A percentile compares a stretch with the other conserved stretches of the same genome.
phyloP scores from a whole-genome alignment of 2,329 filamentous ascomycete species.

The Capronia epimyces region DNA sequence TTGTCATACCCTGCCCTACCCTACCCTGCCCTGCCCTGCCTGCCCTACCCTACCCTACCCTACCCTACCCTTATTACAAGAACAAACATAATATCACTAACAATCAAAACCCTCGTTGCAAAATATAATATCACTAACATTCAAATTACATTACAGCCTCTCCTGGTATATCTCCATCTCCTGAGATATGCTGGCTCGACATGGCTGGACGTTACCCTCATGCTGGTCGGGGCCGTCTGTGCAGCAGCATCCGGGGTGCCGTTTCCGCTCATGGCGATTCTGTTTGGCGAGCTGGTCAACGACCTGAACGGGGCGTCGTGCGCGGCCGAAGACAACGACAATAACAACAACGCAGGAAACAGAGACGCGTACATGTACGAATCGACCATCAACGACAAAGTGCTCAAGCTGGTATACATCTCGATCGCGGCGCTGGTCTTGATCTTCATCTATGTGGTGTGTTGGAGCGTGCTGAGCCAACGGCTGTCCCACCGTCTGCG shows the following conservation, averaged over 20 bases:
- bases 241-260: slow-evolving; percentile 37
- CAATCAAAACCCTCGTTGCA: too few species aligned
- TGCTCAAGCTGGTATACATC: not conserved
- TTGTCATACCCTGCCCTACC: too few species aligned
- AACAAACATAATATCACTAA: too few species aligned
- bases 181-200: slow-evolving; percentile 14
- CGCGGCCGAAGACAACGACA: not conserved
- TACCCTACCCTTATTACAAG: too few species aligned
- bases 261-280: slow-evolving; percentile 37
- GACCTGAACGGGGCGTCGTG: slow-evolving; percentile 32
- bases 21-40: too few species aligned
- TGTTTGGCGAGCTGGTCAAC: slow-evolving; percentile 40
- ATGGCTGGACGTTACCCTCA: slow-evolving; percentile 13
- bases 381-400: slow-evolving; percentile 22
- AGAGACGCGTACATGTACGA: slow-evolving; percentile 29
- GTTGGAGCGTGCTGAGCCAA: slow-evolving; percentile 60
- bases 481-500: slow-evolving; percentile 59
- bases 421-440: not conserved
- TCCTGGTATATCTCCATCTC: slow-evolving; percentile 6
- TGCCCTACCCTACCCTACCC: too few species aligned
- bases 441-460: slow-evolving; percentile 58
- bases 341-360: too few species aligned
- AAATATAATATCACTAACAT: too few species aligned
- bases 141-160: slow-evolving; percentile 4
- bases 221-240: slow-evolving; percentile 30